A percentile compares a stretch with the other conserved stretches of the same genome.
Evolutionary conservation across 2,329 filamentous ascomycete species (phyloP).

Genomic region (Furcasterigmium sp.): DNA sequence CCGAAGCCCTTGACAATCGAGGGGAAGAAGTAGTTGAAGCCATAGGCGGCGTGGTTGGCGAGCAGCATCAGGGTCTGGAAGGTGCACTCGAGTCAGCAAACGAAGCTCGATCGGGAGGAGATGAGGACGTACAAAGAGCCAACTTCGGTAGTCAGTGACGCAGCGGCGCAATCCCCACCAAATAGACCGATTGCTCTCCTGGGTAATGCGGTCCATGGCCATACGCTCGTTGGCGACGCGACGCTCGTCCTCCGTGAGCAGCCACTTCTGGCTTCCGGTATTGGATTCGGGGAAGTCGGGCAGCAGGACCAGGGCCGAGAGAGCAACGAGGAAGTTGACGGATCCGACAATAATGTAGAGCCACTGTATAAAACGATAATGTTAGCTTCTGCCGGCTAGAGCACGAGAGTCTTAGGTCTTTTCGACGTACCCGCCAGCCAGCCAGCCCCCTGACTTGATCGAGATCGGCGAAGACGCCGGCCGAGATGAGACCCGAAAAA

Average conservation of each 20-base stretch:
- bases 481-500: slow-evolving; percentile 20
- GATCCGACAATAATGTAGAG: slow-evolving; percentile 12
- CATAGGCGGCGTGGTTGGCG: slow-evolving; percentile 2
- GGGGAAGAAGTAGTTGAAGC: slow-evolving; percentile 15
- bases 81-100: too few species aligned
- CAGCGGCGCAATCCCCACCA: slow-evolving; percentile 6
- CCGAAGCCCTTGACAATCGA: slow-evolving; percentile 9
- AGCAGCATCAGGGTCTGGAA: slow-evolving; percentile 37
- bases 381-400: background rate
- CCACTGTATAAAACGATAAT: slow-evolving; percentile 19
- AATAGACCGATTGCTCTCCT: slow-evolving; percentile 4
- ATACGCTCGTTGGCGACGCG: slow-evolving; percentile 29
- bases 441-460: slow-evolving; percentile 12
- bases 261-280: slow-evolving; percentile 22
- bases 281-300: slow-evolving; percentile 25
- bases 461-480: slow-evolving; percentile 20
- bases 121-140: slow-evolving; percentile 9
- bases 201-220: slow-evolving; percentile 5
- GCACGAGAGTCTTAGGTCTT: too few species aligned
- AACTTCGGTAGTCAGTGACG: slow-evolving; percentile 19
- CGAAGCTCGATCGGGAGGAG: slow-evolving; percentile 24
- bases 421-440: slow-evolving; percentile 5
- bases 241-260: slow-evolving; percentile 28
- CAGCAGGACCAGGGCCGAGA: slow-evolving; percentile 9
- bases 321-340: slow-evolving; percentile 11